phyloP scores from a whole-genome alignment of 768 basidiomycete genomes.

The Cystoderma amianthinum region DNA sequence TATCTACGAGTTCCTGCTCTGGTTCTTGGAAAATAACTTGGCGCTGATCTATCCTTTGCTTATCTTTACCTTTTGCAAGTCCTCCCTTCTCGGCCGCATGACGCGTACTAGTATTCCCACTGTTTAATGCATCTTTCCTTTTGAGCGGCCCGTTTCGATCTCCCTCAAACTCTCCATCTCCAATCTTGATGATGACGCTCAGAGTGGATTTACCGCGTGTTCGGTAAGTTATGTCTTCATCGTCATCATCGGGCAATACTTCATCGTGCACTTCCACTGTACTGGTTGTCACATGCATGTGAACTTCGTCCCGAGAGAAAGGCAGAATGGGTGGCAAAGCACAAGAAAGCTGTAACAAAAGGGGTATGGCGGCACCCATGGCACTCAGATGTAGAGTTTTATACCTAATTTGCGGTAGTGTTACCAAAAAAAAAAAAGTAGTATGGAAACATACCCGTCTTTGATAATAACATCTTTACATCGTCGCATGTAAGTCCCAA shows the following conservation, averaged over 20 bases:
- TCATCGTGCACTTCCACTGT: slow-evolving; percentile 77
- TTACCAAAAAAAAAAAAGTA: background rate
- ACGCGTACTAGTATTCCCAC: slow-evolving; percentile 1
- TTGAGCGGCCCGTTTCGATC: slow-evolving; percentile 19
- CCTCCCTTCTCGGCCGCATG: background rate
- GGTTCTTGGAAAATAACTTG: slow-evolving; percentile 32
- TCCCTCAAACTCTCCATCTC: slow-evolving; percentile 50
- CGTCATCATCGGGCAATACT: slow-evolving; percentile 66
- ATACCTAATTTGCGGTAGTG: slow-evolving; percentile 35
- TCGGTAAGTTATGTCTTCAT: slow-evolving; percentile 59
- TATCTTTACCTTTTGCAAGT: slow-evolving; percentile 1
- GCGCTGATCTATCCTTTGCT: slow-evolving; percentile 5
- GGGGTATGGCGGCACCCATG: slow-evolving; percentile 88
- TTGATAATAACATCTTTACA: slow-evolving; percentile 69
- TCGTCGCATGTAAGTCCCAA: slow-evolving; percentile 69
- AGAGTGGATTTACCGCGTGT: slow-evolving; percentile 70
- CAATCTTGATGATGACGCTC: slow-evolving; percentile 51
- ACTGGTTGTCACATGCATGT: slow-evolving; percentile 56
- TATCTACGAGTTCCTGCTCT: slow-evolving; percentile 36
- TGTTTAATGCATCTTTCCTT: slow-evolving; percentile 8
- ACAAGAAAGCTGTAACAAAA: slow-evolving; percentile 59
- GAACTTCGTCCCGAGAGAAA: slow-evolving; percentile 54
- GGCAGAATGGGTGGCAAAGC: slow-evolving; percentile 73
- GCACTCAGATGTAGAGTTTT: slow-evolving; percentile 70
- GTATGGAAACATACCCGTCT: slow-evolving; percentile 48